phyloP scores from a whole-genome alignment of 352 stramenopile species.

The Globisporangium lucens region DNA sequence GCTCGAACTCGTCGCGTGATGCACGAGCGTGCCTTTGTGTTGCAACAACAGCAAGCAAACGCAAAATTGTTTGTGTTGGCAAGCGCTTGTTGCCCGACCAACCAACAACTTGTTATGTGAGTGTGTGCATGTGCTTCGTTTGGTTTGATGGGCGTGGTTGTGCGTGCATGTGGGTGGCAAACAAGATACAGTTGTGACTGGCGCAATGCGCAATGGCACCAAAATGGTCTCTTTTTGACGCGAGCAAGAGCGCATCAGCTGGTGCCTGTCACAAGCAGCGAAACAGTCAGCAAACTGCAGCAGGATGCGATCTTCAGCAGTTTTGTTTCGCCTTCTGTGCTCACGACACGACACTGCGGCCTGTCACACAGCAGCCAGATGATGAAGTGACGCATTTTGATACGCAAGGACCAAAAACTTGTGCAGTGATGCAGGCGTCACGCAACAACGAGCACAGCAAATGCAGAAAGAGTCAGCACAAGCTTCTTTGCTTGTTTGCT shows the following conservation, averaged over 20 bases:
- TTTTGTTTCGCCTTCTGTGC: background rate
- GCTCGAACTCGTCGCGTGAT: background rate
- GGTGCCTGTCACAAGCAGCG: background rate
- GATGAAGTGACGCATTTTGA: too few relatives aligned
- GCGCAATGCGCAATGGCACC: too few relatives aligned
- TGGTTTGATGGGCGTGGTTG: background rate
- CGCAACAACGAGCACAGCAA: background rate
- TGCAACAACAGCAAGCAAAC: background rate
- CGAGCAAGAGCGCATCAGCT: background rate
- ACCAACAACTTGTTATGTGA: background rate
- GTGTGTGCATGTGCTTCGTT: background rate
- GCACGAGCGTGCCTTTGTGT: background rate
- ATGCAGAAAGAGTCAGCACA: background rate
- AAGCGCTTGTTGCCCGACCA: background rate
- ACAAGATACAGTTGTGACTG: background rate
- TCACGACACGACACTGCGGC: background rate
- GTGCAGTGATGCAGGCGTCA: too few relatives aligned
- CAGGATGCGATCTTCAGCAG: background rate
- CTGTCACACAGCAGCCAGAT: too few relatives aligned
- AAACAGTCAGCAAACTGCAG: background rate
- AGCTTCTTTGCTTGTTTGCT: too few relatives aligned
- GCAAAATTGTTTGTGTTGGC: background rate
- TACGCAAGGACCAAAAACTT: too few relatives aligned
- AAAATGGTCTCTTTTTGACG: background rate
- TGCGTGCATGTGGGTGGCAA: background rate